Evolutionary conservation across 2,329 filamentous ascomycete species (phyloP).

Genomic region (Paradendryphiella salina): DNA sequence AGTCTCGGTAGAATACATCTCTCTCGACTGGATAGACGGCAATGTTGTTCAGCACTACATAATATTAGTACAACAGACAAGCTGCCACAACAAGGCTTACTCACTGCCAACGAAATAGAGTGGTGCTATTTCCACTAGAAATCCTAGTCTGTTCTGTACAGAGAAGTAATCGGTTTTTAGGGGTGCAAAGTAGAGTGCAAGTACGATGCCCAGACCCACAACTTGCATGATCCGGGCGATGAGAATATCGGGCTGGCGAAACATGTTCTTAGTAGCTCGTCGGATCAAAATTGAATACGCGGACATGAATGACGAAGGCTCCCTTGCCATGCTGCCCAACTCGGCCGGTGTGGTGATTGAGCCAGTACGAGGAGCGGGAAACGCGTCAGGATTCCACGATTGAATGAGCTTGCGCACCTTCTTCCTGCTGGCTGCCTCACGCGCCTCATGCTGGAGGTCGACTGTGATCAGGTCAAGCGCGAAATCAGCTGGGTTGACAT

Average conservation of each 20-base stretch:
- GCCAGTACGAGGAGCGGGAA: conserved; percentile 29
- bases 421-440: conserved; percentile 65
- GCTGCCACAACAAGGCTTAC: neutral
- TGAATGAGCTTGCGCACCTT: conserved; percentile 65
- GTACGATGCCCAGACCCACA: conserved; percentile 42
- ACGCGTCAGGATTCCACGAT: conserved; percentile 55
- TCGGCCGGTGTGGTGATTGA: conserved; percentile 69
- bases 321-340: conserved; percentile 68
- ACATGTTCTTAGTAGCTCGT: conserved; percentile 66
- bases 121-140: conserved; percentile 71
- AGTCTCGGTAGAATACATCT: conserved; percentile 76
- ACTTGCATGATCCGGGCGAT: conserved; percentile 47
- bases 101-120: conserved; percentile 70
- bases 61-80: conserved; percentile 1
- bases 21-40: conserved; percentile 72
- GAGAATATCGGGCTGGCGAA: conserved; percentile 45
- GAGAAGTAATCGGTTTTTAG: conserved; percentile 69
- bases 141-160: conserved; percentile 73
- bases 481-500: conserved; percentile 78
- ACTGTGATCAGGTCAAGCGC: conserved; percentile 76
- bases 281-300: conserved; percentile 70
- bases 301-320: conserved; percentile 62
- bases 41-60: conserved; percentile 70
- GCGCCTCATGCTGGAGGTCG: conserved; percentile 67
- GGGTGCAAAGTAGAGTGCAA: conserved; percentile 65